A percentile compares a stretch with the other conserved stretches of the same genome.
phyloP scores from a whole-genome alignment of 1,139 yeast species.

The Taphrina confusa region DNA sequence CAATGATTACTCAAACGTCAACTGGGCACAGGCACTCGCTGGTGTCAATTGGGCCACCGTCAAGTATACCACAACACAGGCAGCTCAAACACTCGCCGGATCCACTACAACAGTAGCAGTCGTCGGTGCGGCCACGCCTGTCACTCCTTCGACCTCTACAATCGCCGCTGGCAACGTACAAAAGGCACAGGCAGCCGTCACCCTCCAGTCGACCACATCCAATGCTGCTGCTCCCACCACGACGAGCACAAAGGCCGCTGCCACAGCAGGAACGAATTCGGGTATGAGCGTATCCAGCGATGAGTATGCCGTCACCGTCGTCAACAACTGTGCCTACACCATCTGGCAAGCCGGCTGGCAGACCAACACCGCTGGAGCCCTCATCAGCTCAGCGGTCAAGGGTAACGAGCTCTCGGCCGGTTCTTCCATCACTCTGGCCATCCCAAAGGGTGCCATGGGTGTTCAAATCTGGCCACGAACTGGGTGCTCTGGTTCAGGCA shows the following conservation, averaged over 20 bases:
- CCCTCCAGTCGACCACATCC: neutral
- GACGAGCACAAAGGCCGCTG: neutral
- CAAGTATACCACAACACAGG: constrained; percentile 2
- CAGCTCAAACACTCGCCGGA: constrained; percentile 4
- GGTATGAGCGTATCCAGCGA: neutral
- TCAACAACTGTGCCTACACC: constrained; percentile 31
- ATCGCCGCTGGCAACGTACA: constrained; percentile 9
- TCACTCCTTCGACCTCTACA: neutral
- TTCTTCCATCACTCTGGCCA: constrained; percentile 12
- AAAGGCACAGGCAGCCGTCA: neutral
- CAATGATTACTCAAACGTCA: constrained; percentile 10
- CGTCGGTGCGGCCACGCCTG: constrained; percentile 17
- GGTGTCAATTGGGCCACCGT: constrained; percentile 20
- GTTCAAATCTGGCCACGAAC: constrained; percentile 34
- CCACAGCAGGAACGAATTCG: constrained; percentile 2
- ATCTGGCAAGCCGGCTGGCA: constrained; percentile 36
- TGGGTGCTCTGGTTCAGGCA: constrained; percentile 26
- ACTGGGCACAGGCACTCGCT: constrained; percentile 25
- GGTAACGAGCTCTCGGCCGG: constrained; percentile 32
- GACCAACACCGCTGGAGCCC: constrained; percentile 30
- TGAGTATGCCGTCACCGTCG: constrained; percentile 24
- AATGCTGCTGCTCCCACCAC: constrained; percentile 1
- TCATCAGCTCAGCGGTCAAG: constrained; percentile 23
- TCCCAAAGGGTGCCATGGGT: constrained; percentile 29
- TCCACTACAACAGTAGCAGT: constrained; percentile 27